Conservation (phyloP, 2,329 filamentous ascomycete species). For the Fusarium mangiferae region DNA sequence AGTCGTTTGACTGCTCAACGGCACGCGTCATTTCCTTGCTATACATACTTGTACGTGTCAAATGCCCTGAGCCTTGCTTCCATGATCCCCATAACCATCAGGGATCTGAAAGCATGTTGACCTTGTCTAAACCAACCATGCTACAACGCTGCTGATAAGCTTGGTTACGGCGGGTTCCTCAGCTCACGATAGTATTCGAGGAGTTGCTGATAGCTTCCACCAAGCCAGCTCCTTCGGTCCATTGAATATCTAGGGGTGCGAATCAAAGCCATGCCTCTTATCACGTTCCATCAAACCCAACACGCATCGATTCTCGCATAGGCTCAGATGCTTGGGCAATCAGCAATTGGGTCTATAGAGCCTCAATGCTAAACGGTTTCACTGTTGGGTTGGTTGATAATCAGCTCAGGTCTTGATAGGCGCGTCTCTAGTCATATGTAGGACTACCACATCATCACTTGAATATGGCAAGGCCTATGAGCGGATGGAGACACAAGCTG, state of each 20-base stretch:
- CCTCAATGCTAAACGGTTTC: neutral
- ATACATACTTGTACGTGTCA: neutral
- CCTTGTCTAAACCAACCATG: slow-evolving; percentile 4
- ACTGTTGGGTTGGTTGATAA: neutral
- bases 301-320: neutral
- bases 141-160: slow-evolving; percentile 13
- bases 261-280: slow-evolving; percentile 3
- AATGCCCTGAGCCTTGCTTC: neutral
- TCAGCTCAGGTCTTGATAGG: neutral
- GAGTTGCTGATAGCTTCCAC: neutral
- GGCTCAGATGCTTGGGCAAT: neutral
- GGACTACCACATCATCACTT: neutral
- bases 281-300: slow-evolving; percentile 11
- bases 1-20: neutral
- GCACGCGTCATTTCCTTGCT: slow-evolving; percentile 6
- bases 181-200: neutral
- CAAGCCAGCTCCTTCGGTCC: neutral
- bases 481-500: neutral
- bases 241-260: neutral
- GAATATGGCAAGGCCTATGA: neutral
- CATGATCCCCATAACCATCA: slow-evolving; percentile 9
- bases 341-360: neutral
- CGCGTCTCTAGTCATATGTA: neutral
- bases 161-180: neutral
- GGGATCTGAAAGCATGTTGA: slow-evolving; percentile 4